Conservation (phyloP, 441 rosid genomes). For the Erodium texanum region DNA sequence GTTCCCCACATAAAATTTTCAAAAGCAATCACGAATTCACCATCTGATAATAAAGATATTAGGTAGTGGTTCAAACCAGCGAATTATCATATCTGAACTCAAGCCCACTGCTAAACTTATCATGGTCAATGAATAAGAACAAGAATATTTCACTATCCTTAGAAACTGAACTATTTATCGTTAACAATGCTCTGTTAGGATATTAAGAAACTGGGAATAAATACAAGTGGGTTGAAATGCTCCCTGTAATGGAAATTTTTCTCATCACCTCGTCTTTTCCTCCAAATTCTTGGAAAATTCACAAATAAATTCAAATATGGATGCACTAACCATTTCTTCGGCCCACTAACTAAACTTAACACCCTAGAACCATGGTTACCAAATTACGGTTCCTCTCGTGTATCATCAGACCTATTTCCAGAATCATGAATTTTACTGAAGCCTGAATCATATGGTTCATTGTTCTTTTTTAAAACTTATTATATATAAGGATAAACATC, state of each 20-base stretch:
- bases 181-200: neutral
- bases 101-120: neutral
- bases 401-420: too few relatives aligned
- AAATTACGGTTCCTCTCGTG: neutral
- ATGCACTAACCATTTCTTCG: neutral
- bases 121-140: neutral
- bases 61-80: constrained; percentile 15
- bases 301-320: neutral
- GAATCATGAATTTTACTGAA: neutral
- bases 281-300: too few relatives aligned
- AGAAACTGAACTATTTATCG: neutral
- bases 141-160: neutral
- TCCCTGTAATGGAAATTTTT: neutral
- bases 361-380: neutral
- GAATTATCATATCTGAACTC: constrained; percentile 20
- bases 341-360: neutral
- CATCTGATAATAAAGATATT: constrained; percentile 9
- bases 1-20: constrained; percentile 20
- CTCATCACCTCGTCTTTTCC: too few relatives aligned
- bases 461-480: neutral
- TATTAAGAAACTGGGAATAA: neutral
- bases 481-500: neutral
- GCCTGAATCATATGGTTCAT: neutral
- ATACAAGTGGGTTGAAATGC: neutral
- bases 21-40: constrained; percentile 22